Conservation (phyloP, 441 rosid genomes). For the Kokia cookei region DNA sequence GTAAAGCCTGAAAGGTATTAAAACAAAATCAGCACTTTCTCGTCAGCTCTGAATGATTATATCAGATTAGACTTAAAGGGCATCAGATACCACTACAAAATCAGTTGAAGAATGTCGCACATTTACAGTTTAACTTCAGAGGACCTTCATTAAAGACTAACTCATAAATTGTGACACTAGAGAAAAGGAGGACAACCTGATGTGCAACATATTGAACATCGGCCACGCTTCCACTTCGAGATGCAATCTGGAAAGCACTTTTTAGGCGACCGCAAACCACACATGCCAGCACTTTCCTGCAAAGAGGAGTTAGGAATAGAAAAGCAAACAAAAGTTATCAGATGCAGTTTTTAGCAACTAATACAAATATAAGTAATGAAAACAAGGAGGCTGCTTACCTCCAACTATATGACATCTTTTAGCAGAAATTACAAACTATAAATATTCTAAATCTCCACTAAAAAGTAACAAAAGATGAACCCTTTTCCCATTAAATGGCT, state of each 20-base stretch:
- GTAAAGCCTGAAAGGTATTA: conserved; percentile 54
- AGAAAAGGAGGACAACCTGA: conserved; percentile 43
- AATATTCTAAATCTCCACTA: neutral
- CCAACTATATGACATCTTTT: neutral
- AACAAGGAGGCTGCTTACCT: neutral
- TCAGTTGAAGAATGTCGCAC: neutral
- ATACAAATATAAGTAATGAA: neutral
- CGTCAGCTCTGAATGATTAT: neutral
- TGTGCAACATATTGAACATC: conserved; percentile 98
- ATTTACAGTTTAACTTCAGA: neutral
- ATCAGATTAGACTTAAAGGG: neutral
- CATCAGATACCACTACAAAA: neutral
- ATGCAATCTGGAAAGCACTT: conserved; percentile 96
- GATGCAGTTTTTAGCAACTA: neutral
- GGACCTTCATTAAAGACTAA: neutral
- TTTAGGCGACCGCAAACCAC: conserved; percentile 97
- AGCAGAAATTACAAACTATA: neutral
- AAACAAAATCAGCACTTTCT: neutral
- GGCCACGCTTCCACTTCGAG: conserved; percentile 93
- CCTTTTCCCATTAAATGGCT: neutral
- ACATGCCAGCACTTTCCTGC: conserved; percentile 96
- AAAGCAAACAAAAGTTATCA: neutral
- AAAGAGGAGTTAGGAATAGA: conserved; percentile 12
- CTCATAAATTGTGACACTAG: neutral
- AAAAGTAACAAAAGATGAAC: neutral